Conservation (phyloP, 306 rosid species). For the Cyamopsis tetragonoloba region DNA sequence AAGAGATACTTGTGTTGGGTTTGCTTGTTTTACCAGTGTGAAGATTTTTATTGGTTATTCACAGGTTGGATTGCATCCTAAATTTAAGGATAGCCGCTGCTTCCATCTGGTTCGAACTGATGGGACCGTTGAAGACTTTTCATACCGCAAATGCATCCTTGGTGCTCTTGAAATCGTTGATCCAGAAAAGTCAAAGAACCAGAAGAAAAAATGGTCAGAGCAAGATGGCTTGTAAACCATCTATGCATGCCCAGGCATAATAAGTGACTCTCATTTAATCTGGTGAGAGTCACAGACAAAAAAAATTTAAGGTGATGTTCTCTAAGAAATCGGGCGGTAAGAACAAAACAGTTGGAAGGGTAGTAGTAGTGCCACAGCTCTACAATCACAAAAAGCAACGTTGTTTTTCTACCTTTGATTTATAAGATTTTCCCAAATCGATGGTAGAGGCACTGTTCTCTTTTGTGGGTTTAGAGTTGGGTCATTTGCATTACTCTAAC, state of each 20-base stretch:
- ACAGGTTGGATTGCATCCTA: slow-evolving; percentile 74
- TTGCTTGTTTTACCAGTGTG: slow-evolving; percentile 5
- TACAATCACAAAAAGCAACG: slow-evolving; percentile 30
- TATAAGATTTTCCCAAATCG: slow-evolving; percentile 17
- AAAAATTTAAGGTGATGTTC: slow-evolving; percentile 14
- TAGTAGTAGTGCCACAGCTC: slow-evolving; percentile 22
- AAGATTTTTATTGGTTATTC: neutral
- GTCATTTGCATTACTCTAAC: slow-evolving; percentile 28
- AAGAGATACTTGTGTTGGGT: neutral
- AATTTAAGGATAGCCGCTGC: slow-evolving; percentile 51
- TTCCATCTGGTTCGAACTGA: slow-evolving; percentile 60
- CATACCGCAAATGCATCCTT: slow-evolving; percentile 72
- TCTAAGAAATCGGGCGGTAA: slow-evolving; percentile 26
- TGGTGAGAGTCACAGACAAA: slow-evolving; percentile 5
- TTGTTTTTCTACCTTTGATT: slow-evolving; percentile 38
- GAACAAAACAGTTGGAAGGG: slow-evolving; percentile 22
- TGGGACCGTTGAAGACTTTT: slow-evolving; percentile 77
- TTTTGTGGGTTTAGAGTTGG: slow-evolving; percentile 30
- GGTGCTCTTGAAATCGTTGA: slow-evolving; percentile 66
- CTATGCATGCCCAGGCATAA: slow-evolving; percentile 23
- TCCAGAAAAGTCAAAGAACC: slow-evolving; percentile 50
- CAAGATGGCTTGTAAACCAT: slow-evolving; percentile 13
- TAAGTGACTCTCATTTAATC: slow-evolving; percentile 17
- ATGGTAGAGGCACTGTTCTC: slow-evolving; percentile 30
- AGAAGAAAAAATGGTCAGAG: slow-evolving; percentile 37